Base-by-base conservation (phyloP, 1,284 basidiomycete species). In the Fomitopsis pinicola region DNA sequence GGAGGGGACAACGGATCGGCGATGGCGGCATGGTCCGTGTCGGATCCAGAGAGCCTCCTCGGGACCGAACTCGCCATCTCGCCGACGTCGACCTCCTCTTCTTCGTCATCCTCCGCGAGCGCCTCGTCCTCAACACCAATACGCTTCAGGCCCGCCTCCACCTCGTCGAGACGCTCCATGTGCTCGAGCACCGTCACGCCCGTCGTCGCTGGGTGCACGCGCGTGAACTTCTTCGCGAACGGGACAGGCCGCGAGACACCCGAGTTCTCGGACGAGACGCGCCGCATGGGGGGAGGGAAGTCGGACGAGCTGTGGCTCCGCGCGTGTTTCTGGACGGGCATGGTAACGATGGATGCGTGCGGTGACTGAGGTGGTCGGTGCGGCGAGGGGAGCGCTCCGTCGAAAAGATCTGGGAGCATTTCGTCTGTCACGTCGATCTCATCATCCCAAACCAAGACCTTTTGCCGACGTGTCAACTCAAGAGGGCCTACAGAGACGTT, bases 391-490 rank as follows among this genome's bases (percentile, higher is more conserved):
- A 72, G 69, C n/a, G 77, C 78, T 59, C 68, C 75, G 59, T 65
- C 70, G 10, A 72, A 67, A 15, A 73, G 65, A 45, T 80, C 79
- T 72, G 70, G 76, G 42, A 78, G 68, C 22, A 76, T 72, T 61
- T 89, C 87, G 65, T 89, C 88, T 38, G 82, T 74, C n/a, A 92
- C 74, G 72, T 92, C 89, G n/a, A 89, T 75, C 65, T 91, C 88
- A 62, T 95, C 93, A 67, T 92, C 89, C 88, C 89, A 92, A 14
- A 95, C 89, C 30, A 92, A 80, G 12, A 88, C 85, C 71, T 87
- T 93, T 59, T 83, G 84, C 61, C 92, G 78, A 17, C 93, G 82
- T 6, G 92, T 94, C 26, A 95, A 77, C 69, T 95, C 93, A 63
- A 95, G 76, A 8, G 93, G 92, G 17, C 92, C 92, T 90, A 62